phyloP scores from a whole-genome alignment of 1,139 yeast genomes.

The Taphrina pruni region DNA sequence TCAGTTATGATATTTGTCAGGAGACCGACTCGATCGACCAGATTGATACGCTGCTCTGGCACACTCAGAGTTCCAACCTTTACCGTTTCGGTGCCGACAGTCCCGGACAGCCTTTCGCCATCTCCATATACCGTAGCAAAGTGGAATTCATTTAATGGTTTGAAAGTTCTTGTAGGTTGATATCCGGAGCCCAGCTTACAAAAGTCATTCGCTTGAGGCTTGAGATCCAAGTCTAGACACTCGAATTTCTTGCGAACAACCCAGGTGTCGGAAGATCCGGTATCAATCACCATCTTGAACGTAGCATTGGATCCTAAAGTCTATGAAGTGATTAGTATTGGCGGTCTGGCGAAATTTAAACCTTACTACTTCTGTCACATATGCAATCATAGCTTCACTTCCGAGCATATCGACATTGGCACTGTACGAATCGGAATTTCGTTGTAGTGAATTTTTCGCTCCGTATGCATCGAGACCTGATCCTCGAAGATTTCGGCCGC shows the following conservation, averaged over 20 bases:
- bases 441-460: background rate
- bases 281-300: slow-evolving; percentile 32
- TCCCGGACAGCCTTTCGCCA: slow-evolving; percentile 26
- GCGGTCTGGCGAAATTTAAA: background rate
- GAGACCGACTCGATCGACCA: slow-evolving; percentile 4
- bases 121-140: slow-evolving; percentile 22
- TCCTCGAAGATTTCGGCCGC: background rate
- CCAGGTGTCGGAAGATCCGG: slow-evolving; percentile 37
- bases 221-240: slow-evolving; percentile 14
- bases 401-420: slow-evolving; percentile 12
- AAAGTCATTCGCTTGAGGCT: background rate
- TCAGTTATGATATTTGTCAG: background rate
- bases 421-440: background rate
- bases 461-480: background rate
- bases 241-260: slow-evolving; percentile 17
- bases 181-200: slow-evolving; percentile 30
- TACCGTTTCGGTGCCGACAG: slow-evolving; percentile 12
- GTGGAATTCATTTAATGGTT: slow-evolving; percentile 1
- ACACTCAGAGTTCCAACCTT: slow-evolving; percentile 15
- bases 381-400: slow-evolving; percentile 5
- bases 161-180: slow-evolving; percentile 22
- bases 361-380: slow-evolving; percentile 15
- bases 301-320: slow-evolving; percentile 3
- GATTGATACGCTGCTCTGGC: slow-evolving; percentile 9
- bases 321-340: background rate